Conservation (phyloP, 2,329 filamentous ascomycete species). For the Sarocladium oryzae region DNA sequence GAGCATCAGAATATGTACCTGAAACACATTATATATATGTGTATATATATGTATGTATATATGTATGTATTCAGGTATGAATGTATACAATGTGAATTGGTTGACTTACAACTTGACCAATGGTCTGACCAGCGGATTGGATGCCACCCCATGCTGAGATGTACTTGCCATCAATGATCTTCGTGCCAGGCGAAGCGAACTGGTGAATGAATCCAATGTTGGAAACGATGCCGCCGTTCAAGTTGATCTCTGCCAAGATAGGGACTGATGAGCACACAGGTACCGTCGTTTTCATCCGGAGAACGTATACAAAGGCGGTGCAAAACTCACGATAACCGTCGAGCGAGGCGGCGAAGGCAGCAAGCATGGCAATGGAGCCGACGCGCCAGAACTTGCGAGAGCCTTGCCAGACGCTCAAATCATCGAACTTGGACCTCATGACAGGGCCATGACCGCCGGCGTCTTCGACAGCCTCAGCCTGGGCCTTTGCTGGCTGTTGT, state of each 20-base stretch:
- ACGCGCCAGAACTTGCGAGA: slow-evolving; percentile 27
- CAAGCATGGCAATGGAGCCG: slow-evolving; percentile 30
- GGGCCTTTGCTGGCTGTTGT: slow-evolving; percentile 1
- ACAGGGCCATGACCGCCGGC: slow-evolving; percentile 13
- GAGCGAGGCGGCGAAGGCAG: slow-evolving; percentile 33
- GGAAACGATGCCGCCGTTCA: slow-evolving; percentile 32
- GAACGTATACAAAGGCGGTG: no score
- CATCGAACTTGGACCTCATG: slow-evolving; percentile 31
- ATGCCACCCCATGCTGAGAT: slow-evolving; percentile 33
- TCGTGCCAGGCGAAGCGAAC: slow-evolving; percentile 22
- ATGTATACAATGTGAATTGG: no score
- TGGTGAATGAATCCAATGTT: slow-evolving; percentile 34
- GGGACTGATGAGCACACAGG: no score
- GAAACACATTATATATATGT: no score
- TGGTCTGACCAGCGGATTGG: slow-evolving; percentile 29
- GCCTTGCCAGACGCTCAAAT: slow-evolving; percentile 31
- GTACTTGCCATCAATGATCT: slow-evolving; percentile 27
- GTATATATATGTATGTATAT: no score
- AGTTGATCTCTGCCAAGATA: slow-evolving; percentile 17
- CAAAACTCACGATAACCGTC: slow-evolving; percentile 30
- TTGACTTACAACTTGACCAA: slow-evolving; percentile 28
- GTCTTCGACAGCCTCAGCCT: slow-evolving; percentile 14
- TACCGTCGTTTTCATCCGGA: no score
- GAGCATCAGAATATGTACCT: not conserved
- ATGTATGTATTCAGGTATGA: no score